phyloP scores from a whole-genome alignment of 176 grass and related monocot species.

The Carex littledalei region DNA sequence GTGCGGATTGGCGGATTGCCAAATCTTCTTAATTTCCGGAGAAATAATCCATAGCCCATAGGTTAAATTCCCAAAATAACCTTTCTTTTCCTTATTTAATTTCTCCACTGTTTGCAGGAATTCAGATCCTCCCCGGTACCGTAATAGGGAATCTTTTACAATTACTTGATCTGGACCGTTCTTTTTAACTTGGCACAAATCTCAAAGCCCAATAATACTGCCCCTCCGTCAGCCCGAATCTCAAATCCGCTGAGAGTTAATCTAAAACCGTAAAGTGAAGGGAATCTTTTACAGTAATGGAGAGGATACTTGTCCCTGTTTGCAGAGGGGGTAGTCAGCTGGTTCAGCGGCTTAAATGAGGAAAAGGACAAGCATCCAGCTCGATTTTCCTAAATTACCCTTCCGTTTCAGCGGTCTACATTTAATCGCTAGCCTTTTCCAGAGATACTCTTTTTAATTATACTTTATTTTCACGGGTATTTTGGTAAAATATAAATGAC shows the following conservation, averaged over 20 bases:
- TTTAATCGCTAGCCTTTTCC: background rate
- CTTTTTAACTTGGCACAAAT: too few species aligned
- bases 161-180: too few species aligned
- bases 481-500: background rate
- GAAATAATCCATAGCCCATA: background rate
- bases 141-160: too few species aligned
- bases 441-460: background rate
- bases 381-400: background rate
- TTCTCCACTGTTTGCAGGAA: background rate
- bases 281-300: too few species aligned
- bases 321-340: background rate
- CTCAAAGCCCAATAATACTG: too few species aligned
- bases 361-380: background rate
- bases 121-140: too few species aligned
- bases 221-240: too few species aligned
- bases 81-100: background rate
- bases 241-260: too few species aligned
- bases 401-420: background rate
- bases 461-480: background rate
- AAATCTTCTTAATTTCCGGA: background rate
- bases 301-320: background rate
- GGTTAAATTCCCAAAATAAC: background rate
- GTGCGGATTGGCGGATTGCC: background rate
- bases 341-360: background rate
- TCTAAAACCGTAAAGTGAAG: too few species aligned